Conservation (phyloP, 352 stramenopile genomes). For the Pythium vanterpoolii region DNA sequence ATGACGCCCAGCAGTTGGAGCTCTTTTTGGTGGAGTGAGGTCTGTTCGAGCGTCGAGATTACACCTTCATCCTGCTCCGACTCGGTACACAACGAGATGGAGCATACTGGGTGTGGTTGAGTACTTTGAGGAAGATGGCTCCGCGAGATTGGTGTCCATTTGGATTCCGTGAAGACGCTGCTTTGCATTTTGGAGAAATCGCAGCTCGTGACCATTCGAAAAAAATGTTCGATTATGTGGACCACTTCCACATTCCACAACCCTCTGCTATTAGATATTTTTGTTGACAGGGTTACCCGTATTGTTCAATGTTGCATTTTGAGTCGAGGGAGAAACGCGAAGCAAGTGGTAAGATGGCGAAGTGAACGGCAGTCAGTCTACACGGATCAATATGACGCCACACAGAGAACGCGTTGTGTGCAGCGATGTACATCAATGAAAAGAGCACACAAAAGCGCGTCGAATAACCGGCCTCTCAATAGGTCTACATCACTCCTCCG, state of each 20-base stretch:
- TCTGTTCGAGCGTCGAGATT: constrained; percentile 91
- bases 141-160: background rate
- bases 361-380: too few species aligned
- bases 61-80: constrained; percentile 94
- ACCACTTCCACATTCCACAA: background rate
- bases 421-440: too few species aligned
- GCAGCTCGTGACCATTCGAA: background rate
- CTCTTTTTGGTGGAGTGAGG: constrained; percentile 92
- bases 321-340: too few species aligned
- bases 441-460: too few species aligned
- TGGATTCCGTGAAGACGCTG: too few species aligned
- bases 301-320: too few species aligned
- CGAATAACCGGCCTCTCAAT: too few species aligned
- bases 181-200: background rate
- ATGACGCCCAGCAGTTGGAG: constrained; percentile 91
- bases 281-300: background rate
- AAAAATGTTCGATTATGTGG: background rate
- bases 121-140: background rate
- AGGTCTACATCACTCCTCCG: too few species aligned
- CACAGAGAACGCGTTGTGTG: too few species aligned
- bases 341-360: too few species aligned
- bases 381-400: too few species aligned
- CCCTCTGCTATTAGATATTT: background rate
- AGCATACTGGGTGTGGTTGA: constrained; percentile 30
- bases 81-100: constrained; percentile 74